Base-by-base conservation (phyloP, 2,329 filamentous ascomycete species). In the Colletotrichum truncatum region DNA sequence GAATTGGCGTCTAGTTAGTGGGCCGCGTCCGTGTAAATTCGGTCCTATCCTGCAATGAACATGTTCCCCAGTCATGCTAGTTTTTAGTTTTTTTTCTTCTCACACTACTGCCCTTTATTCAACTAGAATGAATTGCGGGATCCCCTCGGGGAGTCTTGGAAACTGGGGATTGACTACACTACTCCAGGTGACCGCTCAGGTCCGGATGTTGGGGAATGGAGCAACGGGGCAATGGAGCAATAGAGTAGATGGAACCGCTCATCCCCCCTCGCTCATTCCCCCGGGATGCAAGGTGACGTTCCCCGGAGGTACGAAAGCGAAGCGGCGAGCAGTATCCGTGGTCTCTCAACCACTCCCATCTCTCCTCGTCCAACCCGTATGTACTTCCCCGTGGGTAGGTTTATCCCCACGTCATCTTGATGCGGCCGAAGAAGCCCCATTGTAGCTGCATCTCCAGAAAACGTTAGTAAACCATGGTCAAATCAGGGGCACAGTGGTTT, bases 361-460 rank as follows among this genome's bases (percentile, higher is more conserved):
- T 23, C 28, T 43, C 11, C 34, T 18, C 11, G 12, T 52, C 21
- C 36, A 61, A 54, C 39, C 48, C 57, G n/a, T 38, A n/a, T 30
- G 18, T 53, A 21, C 43, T 58, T 51, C 43, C 53, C 60, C 60
- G 26, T 36, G 60, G 46, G 11, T 56, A 10, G 53, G 16, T 23
- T 28, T 46, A 48, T 51, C 49, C 57, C 49, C 63, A 65, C 49
- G 57, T 63, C 63, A 65, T 56, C 41, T 57, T 56, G 63, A 55
- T 51, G 41, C 34, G 26, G 63, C 58, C 63, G 63, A 65, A 32
- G 63, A 62, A 65, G 63, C 49, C 46, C 63, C 57, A 65, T 62
- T 48, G 34, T 32, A 58, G 43, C 43, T 23, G 55, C 43, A 49
- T 49, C 30, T 10, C 4, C 23, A 28, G 28, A 34, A n/a, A n/a